Conservation (phyloP, 495 filamentous ascomycete species). For the Letharia lupina region DNA sequence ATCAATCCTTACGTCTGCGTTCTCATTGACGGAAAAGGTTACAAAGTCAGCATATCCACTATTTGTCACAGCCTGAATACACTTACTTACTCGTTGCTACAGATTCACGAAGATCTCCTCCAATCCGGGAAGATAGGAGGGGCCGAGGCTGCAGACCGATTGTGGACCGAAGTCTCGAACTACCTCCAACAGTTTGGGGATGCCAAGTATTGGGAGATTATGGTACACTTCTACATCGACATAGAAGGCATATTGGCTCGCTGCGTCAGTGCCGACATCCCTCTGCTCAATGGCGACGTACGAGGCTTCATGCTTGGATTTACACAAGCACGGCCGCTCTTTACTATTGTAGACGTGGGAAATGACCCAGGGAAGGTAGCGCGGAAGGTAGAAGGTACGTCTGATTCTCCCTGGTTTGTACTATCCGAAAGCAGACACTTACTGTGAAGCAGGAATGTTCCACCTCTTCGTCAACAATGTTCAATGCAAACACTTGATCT, state of each 20-base stretch:
- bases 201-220: constrained; percentile 46
- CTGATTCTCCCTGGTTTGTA: background rate
- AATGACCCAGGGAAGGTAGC: constrained; percentile 54
- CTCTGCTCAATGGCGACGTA: constrained; percentile 44
- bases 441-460: constrained; percentile 40
- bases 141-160: constrained; percentile 43
- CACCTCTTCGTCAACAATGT: constrained; percentile 48
- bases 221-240: constrained; percentile 56
- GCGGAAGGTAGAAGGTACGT: constrained; percentile 49
- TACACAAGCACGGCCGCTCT: constrained; percentile 49
- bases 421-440: constrained; percentile 8
- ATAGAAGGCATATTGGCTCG: constrained; percentile 44
- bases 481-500: constrained; percentile 60
- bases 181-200: constrained; percentile 39
- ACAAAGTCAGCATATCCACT: constrained; percentile 32
- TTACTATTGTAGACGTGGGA: constrained; percentile 55
- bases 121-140: constrained; percentile 48
- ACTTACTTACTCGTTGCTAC: background rate
- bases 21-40: constrained; percentile 55
- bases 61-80: background rate
- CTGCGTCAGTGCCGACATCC: constrained; percentile 35
- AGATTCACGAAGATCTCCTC: constrained; percentile 51
- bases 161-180: constrained; percentile 43
- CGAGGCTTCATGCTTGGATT: constrained; percentile 50
- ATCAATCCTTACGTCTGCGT: constrained; percentile 54